Evolutionary conservation across 2,329 filamentous ascomycete genomes (phyloP).

Genomic region (Colletotrichum spaethianum): DNA sequence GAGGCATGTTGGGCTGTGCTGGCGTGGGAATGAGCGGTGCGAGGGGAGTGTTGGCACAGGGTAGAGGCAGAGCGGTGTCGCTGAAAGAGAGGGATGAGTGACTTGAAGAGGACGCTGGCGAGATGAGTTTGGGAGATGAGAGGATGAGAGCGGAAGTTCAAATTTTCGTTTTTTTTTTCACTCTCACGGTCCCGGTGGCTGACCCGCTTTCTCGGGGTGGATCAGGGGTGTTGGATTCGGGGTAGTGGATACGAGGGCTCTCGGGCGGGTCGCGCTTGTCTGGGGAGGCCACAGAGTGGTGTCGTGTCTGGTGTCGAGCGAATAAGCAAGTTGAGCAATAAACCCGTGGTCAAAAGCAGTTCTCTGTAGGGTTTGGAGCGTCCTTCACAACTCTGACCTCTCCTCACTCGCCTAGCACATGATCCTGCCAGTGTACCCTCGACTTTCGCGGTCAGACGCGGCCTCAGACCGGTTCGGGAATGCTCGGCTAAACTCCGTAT

Average conservation of each 20-base stretch:
- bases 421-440: neutral
- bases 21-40: neutral
- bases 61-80: neutral
- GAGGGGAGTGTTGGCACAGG: neutral
- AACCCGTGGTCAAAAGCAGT: neutral
- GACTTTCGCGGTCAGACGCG: neutral
- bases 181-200: constrained; percentile 26
- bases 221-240: constrained; percentile 37
- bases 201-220: constrained; percentile 40
- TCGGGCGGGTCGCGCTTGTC: constrained; percentile 7
- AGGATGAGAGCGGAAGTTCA: constrained; percentile 23
- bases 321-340: constrained; percentile 25
- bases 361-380: neutral
- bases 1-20: constrained; percentile 24
- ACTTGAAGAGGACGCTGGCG: constrained; percentile 3
- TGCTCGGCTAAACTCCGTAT: constrained; percentile 35
- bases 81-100: constrained; percentile 9
- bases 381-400: neutral
- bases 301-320: constrained; percentile 12
- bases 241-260: constrained; percentile 39
- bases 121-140: constrained; percentile 19
- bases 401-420: neutral
- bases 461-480: constrained; percentile 20
- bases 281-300: neutral
- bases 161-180: constrained; percentile 38